Base-by-base conservation (phyloP, 257 asterid species). In the Nicotiana sylvestris region DNA sequence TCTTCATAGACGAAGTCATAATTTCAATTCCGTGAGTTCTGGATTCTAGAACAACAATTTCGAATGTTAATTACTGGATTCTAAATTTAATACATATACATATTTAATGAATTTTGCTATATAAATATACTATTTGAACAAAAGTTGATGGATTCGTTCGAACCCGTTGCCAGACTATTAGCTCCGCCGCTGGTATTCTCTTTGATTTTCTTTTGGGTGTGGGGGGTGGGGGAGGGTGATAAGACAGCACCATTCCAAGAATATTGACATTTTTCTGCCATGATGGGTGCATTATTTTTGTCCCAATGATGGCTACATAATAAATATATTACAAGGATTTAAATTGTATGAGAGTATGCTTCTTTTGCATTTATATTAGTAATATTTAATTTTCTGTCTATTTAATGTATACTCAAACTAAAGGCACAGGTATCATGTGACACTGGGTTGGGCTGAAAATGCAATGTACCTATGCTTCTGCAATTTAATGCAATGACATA, bases 391-490 rank as follows among this genome's bases (percentile, higher is more conserved):
- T 12, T 74, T 74, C 62, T 49, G 58, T 43, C 49, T 1, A 55
- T 72, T 49, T 60, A 58, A 60, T 70, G 30, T 84, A 21, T 57
- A 5, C 25, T 64, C 70, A 35, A 70, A 53, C 29, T 53, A 72
- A 62, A 30, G 53, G 66, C 72, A 67, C 11, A 80, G 65, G 77
- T 37, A 57, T 64, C 85, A 86, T 83, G 88, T 83, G 86, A 78
- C 83, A 18, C 10, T 81, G 76, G 32, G 66, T 27, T 66, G 82
- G 72, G 69, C 68, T 74, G 17, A 21, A 84, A 72, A 43, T 82
- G 83, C 88, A 87, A 18, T 84, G 89, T 65, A 82, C 85, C 85
- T 46, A 68, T 55, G 78, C 69, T 60, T 67, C 55, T 29, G 25
- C 37, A 78, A 30, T 81, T 80, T 33, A 49, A 68, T 84, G 53